phyloP scores from a whole-genome alignment of 148 eudicot genomes.

The Chenopodium suecicum region DNA sequence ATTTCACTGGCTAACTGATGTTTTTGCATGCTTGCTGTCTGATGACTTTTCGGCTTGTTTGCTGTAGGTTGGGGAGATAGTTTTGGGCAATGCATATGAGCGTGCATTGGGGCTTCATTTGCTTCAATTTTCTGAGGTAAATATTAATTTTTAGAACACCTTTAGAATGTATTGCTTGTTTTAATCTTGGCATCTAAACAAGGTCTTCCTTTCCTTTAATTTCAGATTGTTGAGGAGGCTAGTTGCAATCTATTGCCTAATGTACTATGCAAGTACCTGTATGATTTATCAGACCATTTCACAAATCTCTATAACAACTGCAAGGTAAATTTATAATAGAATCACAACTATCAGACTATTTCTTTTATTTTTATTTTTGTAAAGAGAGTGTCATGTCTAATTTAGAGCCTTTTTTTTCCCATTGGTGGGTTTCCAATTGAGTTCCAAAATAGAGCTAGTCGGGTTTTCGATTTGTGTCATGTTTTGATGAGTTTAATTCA shows the following conservation, averaged over 20 bases:
- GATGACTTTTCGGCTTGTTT: too few species aligned
- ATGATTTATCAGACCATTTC: constrained; percentile 55
- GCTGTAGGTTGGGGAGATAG: constrained; percentile 39
- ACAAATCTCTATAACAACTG: constrained; percentile 60
- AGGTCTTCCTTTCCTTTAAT: background rate
- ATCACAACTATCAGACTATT: background rate
- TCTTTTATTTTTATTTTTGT: background rate
- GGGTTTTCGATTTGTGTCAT: background rate
- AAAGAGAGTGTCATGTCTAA: background rate
- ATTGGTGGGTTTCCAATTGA: background rate
- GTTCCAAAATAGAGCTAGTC: background rate
- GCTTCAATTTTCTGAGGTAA: constrained; percentile 79
- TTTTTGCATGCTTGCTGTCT: background rate
- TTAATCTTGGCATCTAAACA: background rate
- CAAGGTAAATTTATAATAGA: constrained; percentile 38
- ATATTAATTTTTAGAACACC: background rate
- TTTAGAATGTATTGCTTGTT: background rate
- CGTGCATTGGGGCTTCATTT: constrained; percentile 61
- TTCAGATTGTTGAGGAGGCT: constrained; percentile 70
- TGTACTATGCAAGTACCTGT: constrained; percentile 65
- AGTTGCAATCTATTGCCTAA: constrained; percentile 65
- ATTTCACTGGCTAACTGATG: background rate
- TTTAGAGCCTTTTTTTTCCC: background rate
- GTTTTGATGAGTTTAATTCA: background rate
- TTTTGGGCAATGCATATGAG: constrained; percentile 51